phyloP scores from a whole-genome alignment of 169 alveolate species.

The Blepharisma undulans region DNA sequence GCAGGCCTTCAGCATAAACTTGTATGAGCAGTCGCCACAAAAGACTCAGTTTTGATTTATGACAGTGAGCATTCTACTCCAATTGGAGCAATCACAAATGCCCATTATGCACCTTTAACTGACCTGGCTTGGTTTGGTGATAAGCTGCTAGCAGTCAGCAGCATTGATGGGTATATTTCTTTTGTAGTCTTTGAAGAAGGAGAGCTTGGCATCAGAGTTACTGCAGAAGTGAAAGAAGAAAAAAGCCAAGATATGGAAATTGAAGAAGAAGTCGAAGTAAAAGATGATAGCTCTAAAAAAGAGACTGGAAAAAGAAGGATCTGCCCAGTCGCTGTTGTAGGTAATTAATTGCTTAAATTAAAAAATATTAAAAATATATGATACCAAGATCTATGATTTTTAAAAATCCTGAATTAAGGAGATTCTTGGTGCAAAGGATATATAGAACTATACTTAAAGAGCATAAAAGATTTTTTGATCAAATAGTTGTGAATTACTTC shows the following conservation, averaged over 20 bases:
- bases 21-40: slow-evolving; percentile 62
- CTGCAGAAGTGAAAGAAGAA: slow-evolving; percentile 31
- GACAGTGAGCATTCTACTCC: slow-evolving; percentile 76
- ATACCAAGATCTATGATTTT: neutral
- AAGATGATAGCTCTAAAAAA: neutral
- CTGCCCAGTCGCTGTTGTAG: slow-evolving; percentile 1
- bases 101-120: slow-evolving; percentile 92
- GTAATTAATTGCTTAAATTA: neutral
- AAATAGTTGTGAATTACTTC: neutral
- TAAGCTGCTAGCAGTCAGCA: slow-evolving; percentile 90
- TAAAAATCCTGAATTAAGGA: neutral
- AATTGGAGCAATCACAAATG: slow-evolving; percentile 89
- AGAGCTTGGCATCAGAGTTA: slow-evolving; percentile 80
- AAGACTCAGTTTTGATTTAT: slow-evolving; percentile 58
- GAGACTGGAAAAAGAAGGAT: neutral
- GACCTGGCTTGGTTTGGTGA: slow-evolving; percentile 93
- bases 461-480: neutral
- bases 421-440: neutral
- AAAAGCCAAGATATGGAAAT: slow-evolving; percentile 6
- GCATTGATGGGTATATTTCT: slow-evolving; percentile 93
- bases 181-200: slow-evolving; percentile 82
- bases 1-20: slow-evolving; percentile 44
- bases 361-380: neutral
- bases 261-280: neutral
- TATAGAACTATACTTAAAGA: neutral